Base-by-base conservation (phyloP, 495 filamentous ascomycete species). In the Glutinoglossum americanum region DNA sequence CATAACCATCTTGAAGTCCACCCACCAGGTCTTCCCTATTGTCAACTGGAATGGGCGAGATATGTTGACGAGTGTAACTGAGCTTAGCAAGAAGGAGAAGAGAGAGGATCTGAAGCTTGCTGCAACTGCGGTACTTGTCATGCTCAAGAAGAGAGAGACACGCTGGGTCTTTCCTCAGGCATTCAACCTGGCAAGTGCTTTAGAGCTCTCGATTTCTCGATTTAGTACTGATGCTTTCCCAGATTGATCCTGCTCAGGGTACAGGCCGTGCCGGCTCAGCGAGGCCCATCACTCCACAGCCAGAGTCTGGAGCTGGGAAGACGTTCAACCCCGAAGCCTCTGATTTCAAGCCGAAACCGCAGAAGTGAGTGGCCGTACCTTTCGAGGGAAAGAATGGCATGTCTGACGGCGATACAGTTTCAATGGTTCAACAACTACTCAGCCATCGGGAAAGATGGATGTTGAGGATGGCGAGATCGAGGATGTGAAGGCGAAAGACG, bases 41-140 rank as follows among this genome's bases (percentile, higher is more conserved):
- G 80, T 97, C 48, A 89, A 92, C 62, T 89, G 85, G 73, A 87
- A 89, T 72, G 92, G 86, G 23, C 75, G 77, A 27, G 75, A 80
- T 44, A 82, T 93, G 64, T 67, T 83, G 19, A 73, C 73, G 49
- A 76, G 76, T 57, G 77, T 97, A 23, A 80, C 82, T 60, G 63
- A 65, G n/a, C 64, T 86, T 21, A 75, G 75, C 41, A 78, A 80
- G 59, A 80, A 81, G 45, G 83, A 89, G 28, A 76, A 82, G 54
- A 76, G 89, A 62, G 84, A 89, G 61, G 93, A 99, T 71, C 73
- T 99, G 25, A 87, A 90, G 61, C 81, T 95, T 51, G 83, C 90
- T 0, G 89, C 88, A n/a, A 80, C 82, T 44, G 89, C 89, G 0
- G 66, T 94, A 15, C 77, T 86, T 44, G 88, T 82, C n/a, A 80